Evolutionary conservation across 2,329 filamentous ascomycete genomes (phyloP), one percentile per base, ranked within the genome.

Genomic region (Fusarium subtropicale): DNA sequence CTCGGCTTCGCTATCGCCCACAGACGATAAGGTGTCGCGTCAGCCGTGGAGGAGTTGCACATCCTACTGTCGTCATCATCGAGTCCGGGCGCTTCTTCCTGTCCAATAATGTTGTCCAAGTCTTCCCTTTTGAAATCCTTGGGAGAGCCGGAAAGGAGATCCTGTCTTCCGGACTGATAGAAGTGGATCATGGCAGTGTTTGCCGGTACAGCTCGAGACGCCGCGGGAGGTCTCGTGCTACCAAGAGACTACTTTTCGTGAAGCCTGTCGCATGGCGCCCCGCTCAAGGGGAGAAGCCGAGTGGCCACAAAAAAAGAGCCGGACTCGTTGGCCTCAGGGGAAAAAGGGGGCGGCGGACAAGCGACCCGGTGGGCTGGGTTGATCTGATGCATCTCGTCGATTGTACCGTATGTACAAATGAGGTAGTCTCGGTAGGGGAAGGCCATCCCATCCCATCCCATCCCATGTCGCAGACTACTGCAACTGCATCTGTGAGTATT

Each of bases 321-420:
- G 56, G 59, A 46, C 59, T 26, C 60, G 63, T 60, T 74, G 64
- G 71, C 60, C 56, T 64, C 69, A 74, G 71, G 73, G 72, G 73
- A 72, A 75, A 65, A 74, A 74, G 63, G 73, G 71, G 73, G 71
- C 70, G 45, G 65, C 70, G 71, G 73, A 57, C 73, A 66, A 71
- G 65, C 66, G 73, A 73, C 73, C 73, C 73, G 70, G 73, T 69
- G 71, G 64, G 56, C 73, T 75, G 73, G 73, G 73, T 75, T 75
- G 73, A 75, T 75, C 73, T 75, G 67, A 74, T 74, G 66, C 73
- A 73, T 71, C 68, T 66, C 53, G 71, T 65, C 66, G 67, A 66
- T 64, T 58, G 61, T 66, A 56, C 42, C 13, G 42, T 56, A 44
- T 44, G 41, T 44, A 67, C 60, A 57, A 64, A 66, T 65, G 64